Percentiles rank a stretch among this genome's conserved stretches.
phyloP scores from a whole-genome alignment of 2,329 filamentous ascomycete genomes.

The Gaeumannomyces tritici region DNA sequence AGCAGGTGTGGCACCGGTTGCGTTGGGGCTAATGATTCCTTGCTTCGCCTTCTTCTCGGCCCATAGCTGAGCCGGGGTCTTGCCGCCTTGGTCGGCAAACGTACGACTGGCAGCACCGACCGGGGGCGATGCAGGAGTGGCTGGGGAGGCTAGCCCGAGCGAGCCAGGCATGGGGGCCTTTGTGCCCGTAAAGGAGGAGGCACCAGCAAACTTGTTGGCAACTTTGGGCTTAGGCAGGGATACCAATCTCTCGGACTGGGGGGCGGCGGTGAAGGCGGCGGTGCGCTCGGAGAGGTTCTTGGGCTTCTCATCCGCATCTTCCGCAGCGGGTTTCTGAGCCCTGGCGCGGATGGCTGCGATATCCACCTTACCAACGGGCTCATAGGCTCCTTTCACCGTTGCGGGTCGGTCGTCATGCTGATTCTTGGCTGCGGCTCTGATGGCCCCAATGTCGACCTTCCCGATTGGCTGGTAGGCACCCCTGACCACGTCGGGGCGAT shows the following conservation, averaged over 20 bases:
- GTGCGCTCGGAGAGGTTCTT: constrained; percentile 67
- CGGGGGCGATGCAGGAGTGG: constrained; percentile 48
- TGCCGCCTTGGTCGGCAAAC: constrained; percentile 89
- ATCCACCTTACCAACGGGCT: constrained; percentile 93
- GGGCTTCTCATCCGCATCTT: constrained; percentile 32
- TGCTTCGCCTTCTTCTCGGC: constrained; percentile 91
- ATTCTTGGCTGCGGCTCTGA: constrained; percentile 65
- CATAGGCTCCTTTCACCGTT: constrained; percentile 84
- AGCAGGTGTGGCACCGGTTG: constrained; percentile 34
- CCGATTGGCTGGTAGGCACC: constrained; percentile 90
- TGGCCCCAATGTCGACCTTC: constrained; percentile 93
- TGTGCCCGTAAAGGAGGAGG: constrained; percentile 66
- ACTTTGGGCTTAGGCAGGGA: constrained; percentile 91
- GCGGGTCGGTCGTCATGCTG: constrained; percentile 70
- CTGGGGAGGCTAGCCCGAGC: constrained; percentile 53
- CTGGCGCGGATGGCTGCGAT: constrained; percentile 87
- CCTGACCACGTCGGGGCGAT: constrained; percentile 58
- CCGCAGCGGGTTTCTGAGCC: constrained; percentile 54
- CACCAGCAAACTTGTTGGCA: constrained; percentile 73
- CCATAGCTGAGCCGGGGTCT: constrained; percentile 95
- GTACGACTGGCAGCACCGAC: constrained; percentile 80
- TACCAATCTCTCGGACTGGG: constrained; percentile 68
- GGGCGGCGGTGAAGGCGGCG: constrained; percentile 53
- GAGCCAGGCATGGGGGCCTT: constrained; percentile 74
- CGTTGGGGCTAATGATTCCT: constrained; percentile 30